These are phyloP conservation scores for Taiozyma sp. DNA, from an alignment of 1,139 yeast genomes.

Conservation along the genomic window DNA sequence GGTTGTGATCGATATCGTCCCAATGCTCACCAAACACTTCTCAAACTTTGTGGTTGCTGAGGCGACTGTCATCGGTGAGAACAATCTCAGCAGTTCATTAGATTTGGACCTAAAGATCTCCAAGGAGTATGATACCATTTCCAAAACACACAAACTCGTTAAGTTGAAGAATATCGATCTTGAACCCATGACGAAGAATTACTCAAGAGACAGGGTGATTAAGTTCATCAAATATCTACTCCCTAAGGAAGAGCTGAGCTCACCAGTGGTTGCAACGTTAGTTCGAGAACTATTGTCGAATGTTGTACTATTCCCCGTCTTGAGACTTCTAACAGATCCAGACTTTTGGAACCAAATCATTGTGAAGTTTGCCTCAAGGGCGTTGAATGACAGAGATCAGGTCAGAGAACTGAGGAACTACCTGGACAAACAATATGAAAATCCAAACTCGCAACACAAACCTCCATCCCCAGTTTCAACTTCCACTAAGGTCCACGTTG, in stretches of 20 bases:
- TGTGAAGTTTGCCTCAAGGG: constrained; percentile 56
- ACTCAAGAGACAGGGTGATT: constrained; percentile 42
- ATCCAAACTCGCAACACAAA: not conserved
- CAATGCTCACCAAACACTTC: constrained; percentile 65
- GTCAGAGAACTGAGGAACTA: constrained; percentile 72
- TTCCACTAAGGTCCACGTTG: constrained; percentile 10
- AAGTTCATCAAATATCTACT: constrained; percentile 49
- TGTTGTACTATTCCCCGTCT: constrained; percentile 48
- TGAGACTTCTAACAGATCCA: constrained; percentile 60
- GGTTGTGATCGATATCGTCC: constrained; percentile 54
- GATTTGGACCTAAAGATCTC: constrained; percentile 58
- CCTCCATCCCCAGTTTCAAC: not conserved
- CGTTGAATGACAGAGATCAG: constrained; percentile 70
- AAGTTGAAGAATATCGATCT: constrained; percentile 37
- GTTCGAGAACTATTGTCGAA: constrained; percentile 62
- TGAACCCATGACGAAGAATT: constrained; percentile 46
- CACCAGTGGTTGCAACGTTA: constrained; percentile 45
- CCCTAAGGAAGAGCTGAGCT: constrained; percentile 43
- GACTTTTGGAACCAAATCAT: constrained; percentile 73
- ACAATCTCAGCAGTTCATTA: constrained; percentile 33
- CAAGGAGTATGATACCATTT: constrained; percentile 46
- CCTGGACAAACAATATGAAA: constrained; percentile 56
- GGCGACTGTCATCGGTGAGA: constrained; percentile 32
- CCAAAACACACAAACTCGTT: constrained; percentile 60
- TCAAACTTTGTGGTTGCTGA: constrained; percentile 50